A percentile compares a stretch with the other conserved stretches of the same genome.
phyloP scores from a whole-genome alignment of 768 basidiomycete genomes.

The Pisolithus tinctorius region DNA sequence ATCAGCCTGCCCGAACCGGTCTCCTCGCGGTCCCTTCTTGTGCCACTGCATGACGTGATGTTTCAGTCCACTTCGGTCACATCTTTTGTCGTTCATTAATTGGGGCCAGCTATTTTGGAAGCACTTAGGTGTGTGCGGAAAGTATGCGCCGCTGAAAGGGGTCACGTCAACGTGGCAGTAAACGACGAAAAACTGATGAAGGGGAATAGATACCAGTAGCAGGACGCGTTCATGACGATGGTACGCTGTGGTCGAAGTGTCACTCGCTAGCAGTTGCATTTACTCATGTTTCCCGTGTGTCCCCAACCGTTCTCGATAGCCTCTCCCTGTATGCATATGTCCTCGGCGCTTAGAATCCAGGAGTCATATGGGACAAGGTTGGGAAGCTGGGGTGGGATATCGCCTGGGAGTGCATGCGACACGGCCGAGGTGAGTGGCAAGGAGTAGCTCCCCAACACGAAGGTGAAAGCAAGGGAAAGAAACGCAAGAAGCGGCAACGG shows the following conservation, averaged over 20 bases:
- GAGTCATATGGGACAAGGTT: constrained; percentile 10
- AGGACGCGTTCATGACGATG: no score
- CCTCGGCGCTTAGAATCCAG: no score
- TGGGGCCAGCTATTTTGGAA: constrained; percentile 12
- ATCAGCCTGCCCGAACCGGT: constrained; percentile 13
- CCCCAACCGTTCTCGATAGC: no score
- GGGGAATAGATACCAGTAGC: no score
- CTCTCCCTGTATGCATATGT: no score
- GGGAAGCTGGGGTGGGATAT: constrained; percentile 26
- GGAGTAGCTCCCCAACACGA: not conserved
- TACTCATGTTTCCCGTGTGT: no score
- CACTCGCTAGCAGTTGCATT: no score
- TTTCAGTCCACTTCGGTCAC: constrained; percentile 21
- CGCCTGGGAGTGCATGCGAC: constrained; percentile 15
- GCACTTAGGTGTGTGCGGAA: constrained; percentile 11
- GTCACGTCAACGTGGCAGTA: not conserved
- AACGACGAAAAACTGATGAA: constrained; percentile 12
- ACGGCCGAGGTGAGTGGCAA: not conserved
- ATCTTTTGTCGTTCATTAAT: constrained; percentile 43
- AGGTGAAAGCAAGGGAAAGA: constrained; percentile 27
- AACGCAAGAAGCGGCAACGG: constrained; percentile 23
- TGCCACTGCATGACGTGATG: constrained; percentile 32
- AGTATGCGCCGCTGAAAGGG: not conserved
- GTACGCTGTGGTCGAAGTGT: no score
- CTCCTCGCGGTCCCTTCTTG: constrained; percentile 24